Base-by-base conservation (phyloP, 148 eudicot genomes). In the Spergularia marina region DNA sequence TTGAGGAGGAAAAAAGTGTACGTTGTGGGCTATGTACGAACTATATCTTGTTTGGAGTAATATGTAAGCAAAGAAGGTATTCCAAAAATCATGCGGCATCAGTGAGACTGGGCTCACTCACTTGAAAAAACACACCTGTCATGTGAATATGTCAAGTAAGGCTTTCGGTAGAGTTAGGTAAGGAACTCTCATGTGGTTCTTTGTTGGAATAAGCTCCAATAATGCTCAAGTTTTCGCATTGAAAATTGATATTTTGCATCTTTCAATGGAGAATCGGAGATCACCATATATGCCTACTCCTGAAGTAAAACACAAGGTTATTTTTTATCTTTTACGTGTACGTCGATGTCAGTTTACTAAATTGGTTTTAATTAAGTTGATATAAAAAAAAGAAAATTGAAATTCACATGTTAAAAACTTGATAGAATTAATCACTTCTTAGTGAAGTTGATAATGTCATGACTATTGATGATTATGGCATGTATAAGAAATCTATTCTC, bases 11-110 rank as follows among this genome's bases (percentile, higher is more conserved):
- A 34, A 39, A 76, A 36, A 11, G 63, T 13, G 53, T 10, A 25
- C 10, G 30, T 41, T 21, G 70, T 64, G 69, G 62, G 65, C 47
- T 51, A 51, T 0, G 47, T 23, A 10, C 10, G 40, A 12, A 18
- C 44, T 14, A 34, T n/a, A 12, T 63, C 41, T 21, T 14, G 0
- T 20, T 30, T 76, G 61, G 83, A 80, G 83, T 81, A 76, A 2
- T 66, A 76, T 53, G 8, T 58, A 81, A 81, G 83, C 83, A 81
- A 81, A 81, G 83, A 39, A 75, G 69, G 70, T 76, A 72, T 76
- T 76, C 77, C 73, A 77, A 59, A 76, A 21, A 74, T 76, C 62
- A 80, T 72, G 80, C 70, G 70, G 75, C 54, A 71, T 69, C n/a
- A 69, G 25, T 66, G 72, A 30, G 64, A 71, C 59, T 40, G 52